These are phyloP conservation scores for Dendrothele bispora DNA, from an alignment of 768 basidiomycete genomes.

Conservation along the genomic window DNA sequence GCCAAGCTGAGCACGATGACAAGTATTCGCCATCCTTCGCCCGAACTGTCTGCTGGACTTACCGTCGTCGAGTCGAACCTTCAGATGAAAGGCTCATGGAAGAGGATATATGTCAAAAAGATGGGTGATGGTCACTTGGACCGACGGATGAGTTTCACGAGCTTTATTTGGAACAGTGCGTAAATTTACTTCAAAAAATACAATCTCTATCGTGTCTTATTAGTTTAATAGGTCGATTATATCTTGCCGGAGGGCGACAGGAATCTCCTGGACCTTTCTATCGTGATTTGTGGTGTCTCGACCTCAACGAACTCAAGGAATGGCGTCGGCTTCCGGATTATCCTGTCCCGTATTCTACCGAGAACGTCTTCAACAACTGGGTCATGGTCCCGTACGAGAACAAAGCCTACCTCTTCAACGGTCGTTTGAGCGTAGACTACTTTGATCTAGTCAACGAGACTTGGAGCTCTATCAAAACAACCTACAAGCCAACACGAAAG, in stretches of 20 bases:
- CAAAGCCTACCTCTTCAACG: constrained; percentile 37
- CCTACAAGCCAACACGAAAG: constrained; percentile 17
- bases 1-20: no score
- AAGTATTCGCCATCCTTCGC: constrained; percentile 33
- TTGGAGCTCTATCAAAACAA: constrained; percentile 31
- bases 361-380: constrained; percentile 12
- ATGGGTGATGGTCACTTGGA: constrained; percentile 8
- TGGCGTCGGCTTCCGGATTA: constrained; percentile 28
- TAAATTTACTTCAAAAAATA: neutral
- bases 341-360: constrained; percentile 15
- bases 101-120: constrained; percentile 23
- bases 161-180: constrained; percentile 27
- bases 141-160: constrained; percentile 19
- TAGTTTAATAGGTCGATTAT: constrained; percentile 19
- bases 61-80: constrained; percentile 15
- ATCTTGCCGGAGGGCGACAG: constrained; percentile 27
- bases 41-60: constrained; percentile 13
- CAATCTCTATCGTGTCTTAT: no score
- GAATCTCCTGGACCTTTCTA: constrained; percentile 22
- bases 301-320: constrained; percentile 21
- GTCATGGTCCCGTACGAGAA: constrained; percentile 24
- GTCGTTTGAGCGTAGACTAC: constrained; percentile 25
- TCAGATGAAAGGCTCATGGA: constrained; percentile 38
- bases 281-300: constrained; percentile 26
- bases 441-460: constrained; percentile 34